phyloP scores from a whole-genome alignment of 495 filamentous ascomycete genomes.

The Xylaria bambusicola region DNA sequence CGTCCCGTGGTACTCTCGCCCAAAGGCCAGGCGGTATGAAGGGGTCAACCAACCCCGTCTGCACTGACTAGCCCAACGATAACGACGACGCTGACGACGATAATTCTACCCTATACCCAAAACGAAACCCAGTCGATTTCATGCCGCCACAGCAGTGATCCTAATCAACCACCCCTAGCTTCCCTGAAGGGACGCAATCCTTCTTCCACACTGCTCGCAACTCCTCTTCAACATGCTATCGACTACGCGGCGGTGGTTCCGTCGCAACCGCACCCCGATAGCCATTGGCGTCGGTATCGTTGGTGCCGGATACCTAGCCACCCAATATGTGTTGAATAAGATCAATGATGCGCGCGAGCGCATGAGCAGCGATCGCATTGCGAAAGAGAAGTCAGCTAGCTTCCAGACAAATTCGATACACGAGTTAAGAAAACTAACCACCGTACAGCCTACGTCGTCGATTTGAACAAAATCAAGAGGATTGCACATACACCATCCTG shows the following conservation, averaged over 20 bases:
- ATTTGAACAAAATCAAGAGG: conserved; percentile 98
- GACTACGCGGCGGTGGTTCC: conserved; percentile 82
- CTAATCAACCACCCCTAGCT: no score
- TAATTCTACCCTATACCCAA: no score
- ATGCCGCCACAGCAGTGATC: neutral
- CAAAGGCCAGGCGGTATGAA: neutral
- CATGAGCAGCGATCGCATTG: conserved; percentile 92
- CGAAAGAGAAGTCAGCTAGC: conserved; percentile 84
- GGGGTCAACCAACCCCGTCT: neutral
- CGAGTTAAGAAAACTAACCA: conserved; percentile 19
- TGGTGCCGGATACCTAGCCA: conserved; percentile 88
- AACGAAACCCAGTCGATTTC: no score
- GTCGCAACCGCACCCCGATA: conserved; percentile 86
- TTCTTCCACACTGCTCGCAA: neutral
- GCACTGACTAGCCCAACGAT: neutral
- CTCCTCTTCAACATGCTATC: conserved; percentile 68
- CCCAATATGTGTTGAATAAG: conserved; percentile 88
- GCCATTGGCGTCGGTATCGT: conserved; percentile 83
- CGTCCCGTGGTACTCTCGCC: neutral
- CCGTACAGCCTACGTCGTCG: conserved; percentile 78
- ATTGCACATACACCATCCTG: conserved; percentile 96
- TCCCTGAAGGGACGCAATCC: neutral
- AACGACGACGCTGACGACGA: neutral
- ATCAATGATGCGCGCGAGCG: conserved; percentile 89
- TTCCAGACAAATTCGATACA: neutral